Evolutionary conservation across 345 rosid genomes (phyloP).

Genomic region (Populus alba): DNA sequence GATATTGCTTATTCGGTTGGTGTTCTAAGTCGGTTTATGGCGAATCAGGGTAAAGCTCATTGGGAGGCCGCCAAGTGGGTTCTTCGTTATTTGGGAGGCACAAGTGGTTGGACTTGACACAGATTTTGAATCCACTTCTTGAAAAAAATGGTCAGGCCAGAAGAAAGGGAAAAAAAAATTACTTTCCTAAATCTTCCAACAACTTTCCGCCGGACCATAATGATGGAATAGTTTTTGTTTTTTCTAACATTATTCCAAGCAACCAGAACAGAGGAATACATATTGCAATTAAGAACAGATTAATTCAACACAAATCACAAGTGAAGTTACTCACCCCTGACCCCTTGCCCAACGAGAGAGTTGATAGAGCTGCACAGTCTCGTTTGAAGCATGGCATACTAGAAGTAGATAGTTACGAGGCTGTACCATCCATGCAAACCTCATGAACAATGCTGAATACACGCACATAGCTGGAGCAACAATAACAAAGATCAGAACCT

Average conservation of each 20-base stretch:
- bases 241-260: neutral
- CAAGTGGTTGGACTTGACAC: neutral
- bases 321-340: constrained; percentile 25
- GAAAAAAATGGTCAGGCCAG: neutral
- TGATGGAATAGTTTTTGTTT: neutral
- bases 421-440: constrained; percentile 91
- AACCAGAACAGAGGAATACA: neutral
- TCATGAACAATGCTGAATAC: constrained; percentile 77
- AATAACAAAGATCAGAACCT: neutral
- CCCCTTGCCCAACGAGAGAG: constrained; percentile 75
- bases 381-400: constrained; percentile 94
- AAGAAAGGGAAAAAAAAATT: neutral
- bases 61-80: no score
- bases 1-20: no score
- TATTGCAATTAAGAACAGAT: neutral
- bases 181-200: neutral
- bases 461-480: constrained; percentile 63
- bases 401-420: constrained; percentile 82
- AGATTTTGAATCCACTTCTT: neutral
- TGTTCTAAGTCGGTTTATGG: no score
- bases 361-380: constrained; percentile 91
- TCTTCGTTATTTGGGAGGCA: no score
- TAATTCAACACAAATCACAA: neutral
- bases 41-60: no score
- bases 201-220: neutral